Conservation (phyloP, 2,329 filamentous ascomycete species). For the Scedosporium apiospermum region DNA sequence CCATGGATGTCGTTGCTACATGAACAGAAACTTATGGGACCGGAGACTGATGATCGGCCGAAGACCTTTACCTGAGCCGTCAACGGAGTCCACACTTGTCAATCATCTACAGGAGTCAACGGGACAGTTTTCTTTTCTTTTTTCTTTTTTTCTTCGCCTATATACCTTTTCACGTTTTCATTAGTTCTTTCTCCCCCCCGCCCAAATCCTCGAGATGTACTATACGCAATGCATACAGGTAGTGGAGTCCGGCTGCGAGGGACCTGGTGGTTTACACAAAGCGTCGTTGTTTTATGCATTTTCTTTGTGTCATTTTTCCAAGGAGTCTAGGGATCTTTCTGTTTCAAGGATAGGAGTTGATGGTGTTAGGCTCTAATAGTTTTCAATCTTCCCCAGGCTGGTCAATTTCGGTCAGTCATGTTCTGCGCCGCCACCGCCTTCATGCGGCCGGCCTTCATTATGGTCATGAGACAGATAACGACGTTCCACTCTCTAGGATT, state of each 20-base stretch:
- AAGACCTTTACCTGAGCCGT: too few species aligned
- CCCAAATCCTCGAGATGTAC: not conserved
- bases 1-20: slow-evolving; percentile 14
- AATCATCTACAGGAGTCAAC: not conserved
- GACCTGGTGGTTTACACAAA: not conserved
- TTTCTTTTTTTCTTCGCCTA: not conserved
- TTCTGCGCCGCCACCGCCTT: not conserved
- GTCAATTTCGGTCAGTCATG: not conserved
- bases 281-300: not conserved
- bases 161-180: not conserved
- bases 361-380: not conserved
- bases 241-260: not conserved
- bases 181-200: not conserved
- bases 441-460: not conserved
- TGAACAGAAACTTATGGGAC: not conserved
- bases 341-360: not conserved
- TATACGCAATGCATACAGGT: not conserved
- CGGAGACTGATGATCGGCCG: too few species aligned
- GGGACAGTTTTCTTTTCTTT: not conserved
- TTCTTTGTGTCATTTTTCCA: not conserved
- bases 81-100: too few species aligned
- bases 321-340: not conserved
- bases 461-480: not conserved
- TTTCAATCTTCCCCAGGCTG: not conserved
- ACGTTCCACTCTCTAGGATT: not conserved